A percentile compares a stretch with the other conserved stretches of the same genome.
These are phyloP conservation scores for Neltuma alba DNA, from an alignment of 306 rosid genomes.

Conservation along the genomic window DNA sequence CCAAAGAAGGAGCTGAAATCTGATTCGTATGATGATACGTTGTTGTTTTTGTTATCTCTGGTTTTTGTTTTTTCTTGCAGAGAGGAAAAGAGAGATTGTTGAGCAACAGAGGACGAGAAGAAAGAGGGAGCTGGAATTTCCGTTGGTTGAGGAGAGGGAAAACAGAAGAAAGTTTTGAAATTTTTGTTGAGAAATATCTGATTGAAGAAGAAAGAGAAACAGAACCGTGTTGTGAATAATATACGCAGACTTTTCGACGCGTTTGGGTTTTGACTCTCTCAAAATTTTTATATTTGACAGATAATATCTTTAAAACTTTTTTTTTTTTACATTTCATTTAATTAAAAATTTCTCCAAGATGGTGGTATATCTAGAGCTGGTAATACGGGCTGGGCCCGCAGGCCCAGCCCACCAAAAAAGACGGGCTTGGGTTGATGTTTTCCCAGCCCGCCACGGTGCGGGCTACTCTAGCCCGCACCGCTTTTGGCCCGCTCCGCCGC, in stretches of 20 bases:
- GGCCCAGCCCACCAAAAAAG: too few species aligned
- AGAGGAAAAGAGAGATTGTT: constrained; percentile 4
- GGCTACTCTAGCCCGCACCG: too few species aligned
- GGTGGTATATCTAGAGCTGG: too few species aligned
- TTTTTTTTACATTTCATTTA: too few species aligned
- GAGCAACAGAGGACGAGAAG: not conserved
- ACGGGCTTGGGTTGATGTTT: too few species aligned
- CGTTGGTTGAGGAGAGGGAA: constrained; percentile 17
- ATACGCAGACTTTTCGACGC: not conserved
- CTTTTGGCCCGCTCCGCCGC: too few species aligned
- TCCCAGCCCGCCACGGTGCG: too few species aligned
- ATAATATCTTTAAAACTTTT: not conserved
- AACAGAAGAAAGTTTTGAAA: constrained; percentile 29
- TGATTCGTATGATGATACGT: not conserved
- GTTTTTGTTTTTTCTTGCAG: constrained; percentile 25
- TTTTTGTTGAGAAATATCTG: not conserved
- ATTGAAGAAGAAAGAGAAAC: not conserved
- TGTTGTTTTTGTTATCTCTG: constrained; percentile 26
- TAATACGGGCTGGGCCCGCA: too few species aligned
- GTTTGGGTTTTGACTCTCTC: not conserved
- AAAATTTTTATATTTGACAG: not conserved
- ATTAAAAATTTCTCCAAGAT: too few species aligned
- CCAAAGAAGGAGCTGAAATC: not conserved
- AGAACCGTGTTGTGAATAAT: not conserved
- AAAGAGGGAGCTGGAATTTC: not conserved